Conservation (phyloP, 768 basidiomycete genomes). For the Galerina marginata region DNA sequence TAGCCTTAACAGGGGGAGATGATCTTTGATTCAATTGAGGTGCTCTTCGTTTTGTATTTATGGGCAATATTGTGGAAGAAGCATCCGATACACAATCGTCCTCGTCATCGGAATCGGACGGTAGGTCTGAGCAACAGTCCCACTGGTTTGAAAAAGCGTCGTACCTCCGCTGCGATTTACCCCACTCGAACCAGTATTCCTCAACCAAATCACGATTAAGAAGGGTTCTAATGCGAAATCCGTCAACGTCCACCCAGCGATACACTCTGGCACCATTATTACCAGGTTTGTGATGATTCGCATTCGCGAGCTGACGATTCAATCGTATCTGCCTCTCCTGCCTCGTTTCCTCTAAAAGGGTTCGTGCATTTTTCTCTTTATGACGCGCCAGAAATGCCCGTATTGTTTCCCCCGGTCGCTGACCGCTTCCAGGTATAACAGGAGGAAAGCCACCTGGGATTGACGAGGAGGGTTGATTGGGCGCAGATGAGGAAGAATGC, state of each 20-base stretch:
- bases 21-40: no score
- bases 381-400: not conserved
- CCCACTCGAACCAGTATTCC: not conserved
- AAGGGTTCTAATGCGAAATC: not conserved
- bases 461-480: not conserved
- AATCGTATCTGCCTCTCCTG: not conserved
- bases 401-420: not conserved
- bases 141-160: slow-evolving; percentile 21
- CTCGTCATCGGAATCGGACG: slow-evolving; percentile 4
- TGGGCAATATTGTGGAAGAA: no score
- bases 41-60: no score
- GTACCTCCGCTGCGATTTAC: slow-evolving; percentile 5
- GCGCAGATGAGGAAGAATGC: no score
- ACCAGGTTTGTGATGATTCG: not conserved
- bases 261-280: not conserved
- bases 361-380: not conserved
- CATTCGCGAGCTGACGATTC: not conserved
- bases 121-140: slow-evolving; percentile 23
- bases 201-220: not conserved
- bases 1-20: no score
- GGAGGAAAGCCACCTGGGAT: not conserved
- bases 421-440: not conserved
- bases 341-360: not conserved
- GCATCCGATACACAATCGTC: not conserved
- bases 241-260: not conserved